Conservation (phyloP, 805 yeast species). For the Metschnikowia lochheadii region DNA sequence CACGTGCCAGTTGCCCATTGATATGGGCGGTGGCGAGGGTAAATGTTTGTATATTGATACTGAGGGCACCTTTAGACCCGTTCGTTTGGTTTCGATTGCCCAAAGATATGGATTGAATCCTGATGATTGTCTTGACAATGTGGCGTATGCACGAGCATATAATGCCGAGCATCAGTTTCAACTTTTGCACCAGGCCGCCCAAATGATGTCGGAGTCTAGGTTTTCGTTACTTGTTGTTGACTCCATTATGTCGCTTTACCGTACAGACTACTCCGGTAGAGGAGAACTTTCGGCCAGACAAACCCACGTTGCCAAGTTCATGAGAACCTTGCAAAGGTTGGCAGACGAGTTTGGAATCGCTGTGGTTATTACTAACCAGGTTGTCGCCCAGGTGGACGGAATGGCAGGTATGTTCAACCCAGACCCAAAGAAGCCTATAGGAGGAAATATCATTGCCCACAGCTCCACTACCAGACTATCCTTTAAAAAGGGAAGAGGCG, state of each 20-base stretch:
- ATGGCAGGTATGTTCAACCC: slow-evolving; percentile 81
- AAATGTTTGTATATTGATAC: slow-evolving; percentile 94
- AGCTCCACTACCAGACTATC: slow-evolving; percentile 91
- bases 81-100: slow-evolving; percentile 83
- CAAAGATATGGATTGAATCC: slow-evolving; percentile 88
- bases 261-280: slow-evolving; percentile 93
- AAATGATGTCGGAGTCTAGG: slow-evolving; percentile 93
- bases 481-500: slow-evolving; percentile 86
- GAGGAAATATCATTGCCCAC: slow-evolving; percentile 97
- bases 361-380: slow-evolving; percentile 88
- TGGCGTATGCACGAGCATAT: slow-evolving; percentile 95
- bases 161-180: slow-evolving; percentile 95
- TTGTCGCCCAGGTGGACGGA: slow-evolving; percentile 95
- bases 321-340: slow-evolving; percentile 85
- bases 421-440: slow-evolving; percentile 97
- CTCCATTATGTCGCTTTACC: slow-evolving; percentile 91
- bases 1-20: slow-evolving; percentile 93
- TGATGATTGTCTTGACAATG: slow-evolving; percentile 92
- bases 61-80: slow-evolving; percentile 95
- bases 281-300: slow-evolving; percentile 96
- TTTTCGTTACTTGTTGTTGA: slow-evolving; percentile 91
- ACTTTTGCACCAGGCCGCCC: slow-evolving; percentile 83
- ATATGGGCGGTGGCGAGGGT: slow-evolving; percentile 98
- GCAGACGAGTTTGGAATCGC: slow-evolving; percentile 99
- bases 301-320: slow-evolving; percentile 86